phyloP scores from a whole-genome alignment of 805 yeast species.

The Ogataea nitratoaversa region DNA sequence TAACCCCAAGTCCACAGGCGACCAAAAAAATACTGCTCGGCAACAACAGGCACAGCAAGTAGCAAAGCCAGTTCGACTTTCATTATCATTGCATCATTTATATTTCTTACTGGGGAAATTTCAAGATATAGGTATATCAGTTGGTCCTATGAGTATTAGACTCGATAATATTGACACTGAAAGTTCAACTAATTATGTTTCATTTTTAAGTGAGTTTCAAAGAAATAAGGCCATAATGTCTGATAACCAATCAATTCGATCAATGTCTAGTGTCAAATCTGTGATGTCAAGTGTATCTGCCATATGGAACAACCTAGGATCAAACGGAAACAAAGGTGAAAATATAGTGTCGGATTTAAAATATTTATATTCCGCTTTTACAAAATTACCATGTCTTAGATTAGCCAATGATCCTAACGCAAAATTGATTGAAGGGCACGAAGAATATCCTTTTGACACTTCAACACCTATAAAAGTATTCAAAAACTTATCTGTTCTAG shows the following conservation, averaged over 20 bases:
- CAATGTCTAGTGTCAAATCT: slow-evolving; percentile 55
- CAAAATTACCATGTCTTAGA: slow-evolving; percentile 60
- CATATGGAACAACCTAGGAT: slow-evolving; percentile 33
- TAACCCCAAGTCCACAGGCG: slow-evolving; percentile 12
- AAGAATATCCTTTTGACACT: slow-evolving; percentile 69
- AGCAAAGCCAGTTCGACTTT: slow-evolving; percentile 51
- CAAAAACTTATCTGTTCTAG: slow-evolving; percentile 59
- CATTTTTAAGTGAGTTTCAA: slow-evolving; percentile 55
- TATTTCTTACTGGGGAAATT: slow-evolving; percentile 58
- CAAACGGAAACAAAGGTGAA: slow-evolving; percentile 40
- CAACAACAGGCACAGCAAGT: slow-evolving; percentile 8
- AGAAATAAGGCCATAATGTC: slow-evolving; percentile 31
- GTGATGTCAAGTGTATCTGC: slow-evolving; percentile 44
- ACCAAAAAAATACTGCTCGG: slow-evolving; percentile 6
- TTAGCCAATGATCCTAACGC: slow-evolving; percentile 58
- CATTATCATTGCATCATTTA: slow-evolving; percentile 59
- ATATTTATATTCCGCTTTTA: slow-evolving; percentile 58
- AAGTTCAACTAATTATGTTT: slow-evolving; percentile 47
- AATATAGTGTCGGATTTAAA: slow-evolving; percentile 41
- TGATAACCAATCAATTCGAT: slow-evolving; percentile 46
- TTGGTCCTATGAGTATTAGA: slow-evolving; percentile 61
- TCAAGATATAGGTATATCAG: slow-evolving; percentile 41
- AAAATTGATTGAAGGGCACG: slow-evolving; percentile 54
- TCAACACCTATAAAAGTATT: slow-evolving; percentile 60
- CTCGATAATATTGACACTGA: slow-evolving; percentile 52